Percentiles rank a stretch among this genome's conserved stretches.
These are phyloP conservation scores for Hanseniaspora gamundiae DNA, from an alignment of 1,139 yeast species.

Conservation along the genomic window DNA sequence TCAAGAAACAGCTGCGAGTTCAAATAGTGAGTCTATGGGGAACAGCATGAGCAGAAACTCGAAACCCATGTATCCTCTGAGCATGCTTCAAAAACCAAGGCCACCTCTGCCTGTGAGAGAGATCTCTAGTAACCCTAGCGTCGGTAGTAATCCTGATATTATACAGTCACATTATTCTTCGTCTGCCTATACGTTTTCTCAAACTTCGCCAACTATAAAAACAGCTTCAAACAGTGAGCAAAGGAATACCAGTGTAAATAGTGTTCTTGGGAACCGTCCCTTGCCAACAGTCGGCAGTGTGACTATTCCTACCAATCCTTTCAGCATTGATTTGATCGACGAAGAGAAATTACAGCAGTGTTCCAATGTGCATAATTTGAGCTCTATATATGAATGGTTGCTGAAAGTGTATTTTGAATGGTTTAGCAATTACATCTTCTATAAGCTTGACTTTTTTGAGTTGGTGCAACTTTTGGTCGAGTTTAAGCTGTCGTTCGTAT, in stretches of 20 bases:
- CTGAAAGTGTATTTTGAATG: slow-evolving; percentile 28
- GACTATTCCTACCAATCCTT: slow-evolving; percentile 47
- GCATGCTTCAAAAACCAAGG: slow-evolving; percentile 1
- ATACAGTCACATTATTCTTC: slow-evolving; percentile 6
- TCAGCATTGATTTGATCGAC: slow-evolving; percentile 38
- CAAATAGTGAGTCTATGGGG: too few species aligned
- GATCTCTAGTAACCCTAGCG: slow-evolving; percentile 1
- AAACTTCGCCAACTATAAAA: slow-evolving; percentile 1
- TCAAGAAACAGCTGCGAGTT: background rate
- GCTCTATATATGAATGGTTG: slow-evolving; percentile 41
- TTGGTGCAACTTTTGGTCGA: slow-evolving; percentile 42
- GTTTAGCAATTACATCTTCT: slow-evolving; percentile 31
- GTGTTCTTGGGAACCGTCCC: slow-evolving; percentile 23
- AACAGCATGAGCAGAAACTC: background rate
- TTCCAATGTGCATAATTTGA: slow-evolving; percentile 37
- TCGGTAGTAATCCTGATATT: slow-evolving; percentile 3
- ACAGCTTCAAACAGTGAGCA: slow-evolving; percentile 9
- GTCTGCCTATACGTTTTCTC: slow-evolving; percentile 3
- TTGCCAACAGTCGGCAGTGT: slow-evolving; percentile 40
- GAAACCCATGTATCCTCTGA: background rate
- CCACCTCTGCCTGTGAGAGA: background rate
- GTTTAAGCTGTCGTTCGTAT: slow-evolving; percentile 22
- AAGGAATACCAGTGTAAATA: slow-evolving; percentile 22
- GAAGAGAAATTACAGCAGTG: slow-evolving; percentile 39
- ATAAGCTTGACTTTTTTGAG: slow-evolving; percentile 41